Evolutionary conservation across 768 basidiomycete genomes (phyloP).

Genomic region (Leucosporidium yakuticum): DNA sequence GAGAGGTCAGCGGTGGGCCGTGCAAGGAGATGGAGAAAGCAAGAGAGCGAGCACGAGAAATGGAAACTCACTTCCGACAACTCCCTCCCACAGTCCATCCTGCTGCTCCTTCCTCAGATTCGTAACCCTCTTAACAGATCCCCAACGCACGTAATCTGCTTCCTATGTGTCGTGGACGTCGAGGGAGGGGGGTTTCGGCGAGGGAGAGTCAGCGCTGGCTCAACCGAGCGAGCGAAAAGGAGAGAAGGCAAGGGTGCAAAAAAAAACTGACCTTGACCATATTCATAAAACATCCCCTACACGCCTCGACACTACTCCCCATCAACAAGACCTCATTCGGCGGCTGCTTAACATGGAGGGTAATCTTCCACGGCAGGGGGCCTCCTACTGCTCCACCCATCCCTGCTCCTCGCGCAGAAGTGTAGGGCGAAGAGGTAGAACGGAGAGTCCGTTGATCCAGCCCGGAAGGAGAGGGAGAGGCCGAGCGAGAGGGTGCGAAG

Average conservation of each 20-base stretch:
- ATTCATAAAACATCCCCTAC: constrained; percentile 91
- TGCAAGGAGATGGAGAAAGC: not conserved
- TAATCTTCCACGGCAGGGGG: constrained; percentile 60
- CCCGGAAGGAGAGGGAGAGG: constrained; percentile 36
- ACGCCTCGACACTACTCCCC: constrained; percentile 71
- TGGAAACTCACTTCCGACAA: constrained; percentile 75
- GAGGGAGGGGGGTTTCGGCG: too few relatives aligned
- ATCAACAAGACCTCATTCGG: constrained; percentile 79
- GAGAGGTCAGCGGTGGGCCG: not conserved
- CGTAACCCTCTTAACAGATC: constrained; percentile 89
- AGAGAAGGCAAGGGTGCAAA: not conserved
- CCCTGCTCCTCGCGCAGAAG: not conserved
- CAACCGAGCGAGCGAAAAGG: not conserved
- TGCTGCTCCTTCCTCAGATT: constrained; percentile 83
- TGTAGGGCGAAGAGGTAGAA: too few relatives aligned
- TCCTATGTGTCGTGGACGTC: constrained; percentile 64
- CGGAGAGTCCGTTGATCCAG: not conserved
- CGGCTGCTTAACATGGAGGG: constrained; percentile 79
- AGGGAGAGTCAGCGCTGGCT: too few relatives aligned
- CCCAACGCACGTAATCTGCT: constrained; percentile 94
- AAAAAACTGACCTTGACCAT: constrained; percentile 63
- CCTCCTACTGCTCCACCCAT: not conserved
- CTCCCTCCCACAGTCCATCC: constrained; percentile 94
- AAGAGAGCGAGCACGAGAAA: not conserved
- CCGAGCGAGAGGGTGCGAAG: not conserved